Conservation (phyloP, 2,329 filamentous ascomycete genomes). For the Scorias spongiosa region DNA sequence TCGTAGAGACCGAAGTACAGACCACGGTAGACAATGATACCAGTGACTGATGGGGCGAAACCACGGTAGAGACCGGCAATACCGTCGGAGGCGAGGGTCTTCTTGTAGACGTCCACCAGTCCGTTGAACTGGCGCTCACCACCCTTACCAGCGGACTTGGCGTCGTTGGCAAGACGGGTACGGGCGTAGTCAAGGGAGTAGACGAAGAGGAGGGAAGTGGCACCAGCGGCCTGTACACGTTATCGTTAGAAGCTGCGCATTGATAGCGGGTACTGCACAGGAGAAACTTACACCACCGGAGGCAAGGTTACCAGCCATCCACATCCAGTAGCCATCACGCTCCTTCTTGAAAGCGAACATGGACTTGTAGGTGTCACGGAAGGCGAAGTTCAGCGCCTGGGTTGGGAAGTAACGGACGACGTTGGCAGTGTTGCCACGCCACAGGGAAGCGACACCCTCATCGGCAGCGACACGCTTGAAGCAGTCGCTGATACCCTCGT, state of each 20-base stretch:
- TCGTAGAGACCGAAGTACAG: constrained; percentile 99
- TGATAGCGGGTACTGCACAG: background rate
- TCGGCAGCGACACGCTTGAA: constrained; percentile 80
- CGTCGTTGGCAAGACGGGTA: constrained; percentile 99
- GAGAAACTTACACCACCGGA: constrained; percentile 81
- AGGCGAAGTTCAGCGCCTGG: constrained; percentile 99
- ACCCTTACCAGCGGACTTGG: constrained; percentile 93
- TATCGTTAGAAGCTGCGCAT: constrained; percentile 5
- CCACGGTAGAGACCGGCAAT: constrained; percentile 99
- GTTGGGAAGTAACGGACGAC: constrained; percentile 99
- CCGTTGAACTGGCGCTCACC: constrained; percentile 99
- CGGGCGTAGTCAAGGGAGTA: constrained; percentile 99
- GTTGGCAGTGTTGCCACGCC: constrained; percentile 99
- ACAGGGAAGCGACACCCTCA: constrained; percentile 90
- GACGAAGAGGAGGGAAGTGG: constrained; percentile 99
- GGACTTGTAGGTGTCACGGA: constrained; percentile 99
- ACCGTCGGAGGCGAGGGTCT: constrained; percentile 98
- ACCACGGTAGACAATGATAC: constrained; percentile 99
- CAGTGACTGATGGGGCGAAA: constrained; percentile 98
- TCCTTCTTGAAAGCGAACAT: constrained; percentile 99
- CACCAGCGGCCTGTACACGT: constrained; percentile 68
- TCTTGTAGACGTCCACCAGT: constrained; percentile 98
- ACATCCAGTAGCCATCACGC: constrained; percentile 92
- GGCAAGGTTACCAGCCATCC: constrained; percentile 99
- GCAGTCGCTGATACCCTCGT: constrained; percentile 86